Evolutionary conservation across 495 filamentous ascomycete genomes (phyloP), one percentile per base, ranked within the genome.

Genomic region (Aspergillus sclerotiicarbonarius): DNA sequence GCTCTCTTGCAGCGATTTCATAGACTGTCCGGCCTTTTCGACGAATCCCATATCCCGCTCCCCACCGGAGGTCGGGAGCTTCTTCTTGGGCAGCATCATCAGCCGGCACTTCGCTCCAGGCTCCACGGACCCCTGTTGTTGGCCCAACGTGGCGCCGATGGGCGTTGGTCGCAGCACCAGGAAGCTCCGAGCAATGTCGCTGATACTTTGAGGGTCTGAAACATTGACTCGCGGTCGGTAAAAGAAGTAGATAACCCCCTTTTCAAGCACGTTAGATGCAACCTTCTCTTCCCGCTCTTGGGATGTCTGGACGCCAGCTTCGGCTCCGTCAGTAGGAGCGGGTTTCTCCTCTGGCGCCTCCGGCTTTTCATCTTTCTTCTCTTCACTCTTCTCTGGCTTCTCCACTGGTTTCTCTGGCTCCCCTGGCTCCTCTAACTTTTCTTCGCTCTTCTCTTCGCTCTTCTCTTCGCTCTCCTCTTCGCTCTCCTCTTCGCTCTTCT

Each of bases 201-300:
- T 66, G 8, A 92, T 72, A 56, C 79, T 71, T n/a, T 86, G 79
- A 9, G 92, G 87, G 10, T 91, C 82, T 12, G 90, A 82, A 18
- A 90, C 79, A 54, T 81, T 82, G 52, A 96, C 90, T 21, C 90
- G 85, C 9, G 83, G 83, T 43, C 91, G 87, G 67, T 86, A 87
- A 77, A 96, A 96, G 81, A 96, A 96, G 77, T 96, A 96, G 61
- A 98, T 89, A 61, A 96, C 82, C 3, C 92, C 93, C 62, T 96
- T 96, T 65, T 98, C 93, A 10, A 96, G 77, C 29, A 94, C 84
- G 53, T 76, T 90, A n/a, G 88, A 87, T 0, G 91, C 84, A 6
- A 86, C 76, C 2, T 62, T 71, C 54, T 80, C 75, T 64, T 82
- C 85, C 61, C 79, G 79, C 62, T 79, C 64, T 18, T 76, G 62